Evolutionary conservation across 73 alveolate genomes (phyloP), one percentile per base, ranked within the genome.

Genomic region (Stentor roeselii): DNA sequence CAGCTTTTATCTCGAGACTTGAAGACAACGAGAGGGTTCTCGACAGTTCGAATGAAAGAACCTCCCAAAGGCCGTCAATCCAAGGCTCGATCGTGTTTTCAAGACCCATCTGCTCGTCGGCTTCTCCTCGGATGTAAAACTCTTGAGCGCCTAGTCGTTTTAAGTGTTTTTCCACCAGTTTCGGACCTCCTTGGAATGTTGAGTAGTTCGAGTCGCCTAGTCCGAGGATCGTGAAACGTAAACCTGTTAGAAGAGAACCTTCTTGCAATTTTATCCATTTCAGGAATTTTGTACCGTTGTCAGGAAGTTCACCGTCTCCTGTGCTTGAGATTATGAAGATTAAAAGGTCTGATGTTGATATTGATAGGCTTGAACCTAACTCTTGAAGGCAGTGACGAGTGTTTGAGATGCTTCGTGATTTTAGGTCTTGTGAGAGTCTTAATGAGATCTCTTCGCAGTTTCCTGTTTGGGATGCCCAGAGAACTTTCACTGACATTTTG

Each of bases 301-400:
- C 95, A 0, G 95, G 95, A 39, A 82, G 32, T 6, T 89, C 95
- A 3, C 95, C 95, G 82, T 86, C 82, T 0, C 95, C 95, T 1
- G 95, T 89, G 32, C 92, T 67, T 11, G 95, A 89, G 50, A 58
- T 31, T 1, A 87, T 30, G 67, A 89, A 36, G 27, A 89, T 37
- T 39, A 76, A 27, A 36, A 76, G 36, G 1, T 76, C 84, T 30
- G 21, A 11, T 30, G n/a, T 21, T 21, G 37, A 34, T 1, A 67
- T n/a, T n/a, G 21, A 27, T 21, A 67, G 37, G 37, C 42, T 0
- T 1, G 80, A 21, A 21, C 80, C 80, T 15, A 67, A 40, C 41
- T 67, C 80, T 67, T 67, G 80, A 21, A 67, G 41, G 80, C 80
- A 67, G 80, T 67, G 34, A 21, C 80, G n/a, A 27, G 21, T 40